Evolutionary conservation across 257 asterid species (phyloP).

Genomic region (Petrea volubilis): DNA sequence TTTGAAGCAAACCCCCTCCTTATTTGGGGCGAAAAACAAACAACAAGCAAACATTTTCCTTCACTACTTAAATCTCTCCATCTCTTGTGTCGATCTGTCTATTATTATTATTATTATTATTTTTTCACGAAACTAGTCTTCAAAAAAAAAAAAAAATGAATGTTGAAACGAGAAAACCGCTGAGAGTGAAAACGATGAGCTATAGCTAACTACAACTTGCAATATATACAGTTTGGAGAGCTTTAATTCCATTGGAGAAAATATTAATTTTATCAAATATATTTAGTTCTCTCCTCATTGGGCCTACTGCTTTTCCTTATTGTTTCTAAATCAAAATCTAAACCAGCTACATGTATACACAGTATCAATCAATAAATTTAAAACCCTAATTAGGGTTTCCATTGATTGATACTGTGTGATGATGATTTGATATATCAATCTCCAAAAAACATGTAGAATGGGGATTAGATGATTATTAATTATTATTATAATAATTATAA

Average conservation of each 20-base stretch:
- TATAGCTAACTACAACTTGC: background rate
- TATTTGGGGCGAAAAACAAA: background rate
- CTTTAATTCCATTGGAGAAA: background rate
- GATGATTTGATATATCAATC: background rate
- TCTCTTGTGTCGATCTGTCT: too few relatives aligned
- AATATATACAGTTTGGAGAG: constrained; percentile 7
- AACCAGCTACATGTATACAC: constrained; percentile 31
- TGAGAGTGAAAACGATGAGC: background rate
- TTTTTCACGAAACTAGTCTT: too few relatives aligned
- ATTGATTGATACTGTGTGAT: constrained; percentile 55
- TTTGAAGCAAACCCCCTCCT: background rate
- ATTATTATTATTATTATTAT: too few relatives aligned
- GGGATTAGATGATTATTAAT: background rate
- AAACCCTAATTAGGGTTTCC: constrained; percentile 62
- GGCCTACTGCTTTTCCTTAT: background rate
- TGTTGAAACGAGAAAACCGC: constrained; percentile 30
- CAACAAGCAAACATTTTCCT: background rate
- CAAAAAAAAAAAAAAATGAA: background rate
- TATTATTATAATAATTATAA: too few relatives aligned
- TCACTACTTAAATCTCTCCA: too few relatives aligned
- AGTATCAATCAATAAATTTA: constrained; percentile 49
- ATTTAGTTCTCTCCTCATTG: background rate
- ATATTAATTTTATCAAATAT: background rate
- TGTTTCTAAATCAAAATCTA: background rate
- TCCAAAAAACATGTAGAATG: background rate